These are phyloP conservation scores for Nemania serpens DNA, from an alignment of 2,329 filamentous ascomycete species.

Conservation along the genomic window DNA sequence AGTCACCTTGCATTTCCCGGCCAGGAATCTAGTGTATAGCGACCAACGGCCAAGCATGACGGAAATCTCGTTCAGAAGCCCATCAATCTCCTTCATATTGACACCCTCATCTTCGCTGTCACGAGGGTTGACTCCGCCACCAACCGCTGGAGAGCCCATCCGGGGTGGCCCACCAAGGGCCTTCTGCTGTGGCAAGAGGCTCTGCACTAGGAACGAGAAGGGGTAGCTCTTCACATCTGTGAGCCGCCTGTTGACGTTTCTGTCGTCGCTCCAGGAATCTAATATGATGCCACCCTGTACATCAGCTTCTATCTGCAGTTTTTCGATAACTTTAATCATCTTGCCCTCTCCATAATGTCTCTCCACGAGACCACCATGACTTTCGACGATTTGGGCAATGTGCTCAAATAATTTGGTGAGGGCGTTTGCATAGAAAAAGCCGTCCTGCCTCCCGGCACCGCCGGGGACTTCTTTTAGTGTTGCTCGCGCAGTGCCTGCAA, in stretches of 20 bases:
- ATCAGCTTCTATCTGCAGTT: constrained; percentile 91
- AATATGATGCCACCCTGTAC: constrained; percentile 94
- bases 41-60: constrained; percentile 95
- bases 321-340: constrained; percentile 93
- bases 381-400: constrained; percentile 94
- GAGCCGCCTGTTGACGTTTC: constrained; percentile 79
- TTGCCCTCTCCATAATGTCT: constrained; percentile 90
- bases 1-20: constrained; percentile 79
- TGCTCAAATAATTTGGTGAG: constrained; percentile 95
- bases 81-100: constrained; percentile 96
- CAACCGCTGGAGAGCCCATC: constrained; percentile 75
- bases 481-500: constrained; percentile 79
- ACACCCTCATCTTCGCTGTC: constrained; percentile 87
- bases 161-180: constrained; percentile 65
- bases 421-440: constrained; percentile 89
- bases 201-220: constrained; percentile 95
- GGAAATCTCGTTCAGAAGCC: constrained; percentile 82
- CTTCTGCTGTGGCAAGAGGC: constrained; percentile 78
- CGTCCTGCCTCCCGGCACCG: constrained; percentile 67
- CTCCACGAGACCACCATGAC: constrained; percentile 88
- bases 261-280: constrained; percentile 93
- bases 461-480: constrained; percentile 74
- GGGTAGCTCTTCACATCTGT: constrained; percentile 98
- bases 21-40: constrained; percentile 86
- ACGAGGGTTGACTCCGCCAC: constrained; percentile 57